These are phyloP conservation scores for Erigeron canadensis DNA, from an alignment of 129 eudicot species.

Conservation along the genomic window DNA sequence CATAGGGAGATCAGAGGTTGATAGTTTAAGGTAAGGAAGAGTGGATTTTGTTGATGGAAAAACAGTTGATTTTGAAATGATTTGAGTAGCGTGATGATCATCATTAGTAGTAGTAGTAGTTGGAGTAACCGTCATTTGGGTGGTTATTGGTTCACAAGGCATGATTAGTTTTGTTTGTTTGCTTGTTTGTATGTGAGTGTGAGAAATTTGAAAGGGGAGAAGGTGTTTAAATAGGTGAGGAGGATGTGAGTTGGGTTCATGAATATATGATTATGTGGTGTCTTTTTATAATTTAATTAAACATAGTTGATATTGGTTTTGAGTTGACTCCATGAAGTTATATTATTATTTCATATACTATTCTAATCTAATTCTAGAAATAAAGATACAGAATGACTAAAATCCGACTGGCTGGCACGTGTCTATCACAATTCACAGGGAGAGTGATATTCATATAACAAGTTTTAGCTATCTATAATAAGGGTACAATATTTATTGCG, in stretches of 20 bases:
- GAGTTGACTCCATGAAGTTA: constrained; percentile 27
- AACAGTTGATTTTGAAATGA: constrained; percentile 44
- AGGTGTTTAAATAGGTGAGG: constrained; percentile 35
- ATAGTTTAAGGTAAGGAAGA: constrained; percentile 49
- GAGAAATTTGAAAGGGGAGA: constrained; percentile 9
- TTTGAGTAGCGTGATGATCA: constrained; percentile 13
- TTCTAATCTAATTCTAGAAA: background rate
- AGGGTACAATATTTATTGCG: background rate
- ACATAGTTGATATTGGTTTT: constrained; percentile 36
- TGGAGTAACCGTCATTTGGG: background rate
- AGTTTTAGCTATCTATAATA: background rate
- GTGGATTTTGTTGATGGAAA: constrained; percentile 45
- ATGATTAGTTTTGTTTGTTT: constrained; percentile 21
- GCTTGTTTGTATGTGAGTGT: background rate
- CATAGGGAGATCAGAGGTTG: constrained; percentile 87
- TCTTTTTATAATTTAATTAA: background rate
- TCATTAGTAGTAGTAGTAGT: no score
- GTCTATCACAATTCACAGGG: constrained; percentile 28
- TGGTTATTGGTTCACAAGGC: constrained; percentile 33
- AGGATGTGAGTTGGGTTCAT: constrained; percentile 27
- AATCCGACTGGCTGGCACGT: constrained; percentile 41
- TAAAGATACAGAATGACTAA: background rate
- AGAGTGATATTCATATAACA: no score
- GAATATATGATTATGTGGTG: constrained; percentile 29
- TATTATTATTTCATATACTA: no score